A percentile compares a stretch with the other conserved stretches of the same genome.
Evolutionary conservation across 179 eudicot genomes (phyloP).

Genomic region (Beta macrorhiza): DNA sequence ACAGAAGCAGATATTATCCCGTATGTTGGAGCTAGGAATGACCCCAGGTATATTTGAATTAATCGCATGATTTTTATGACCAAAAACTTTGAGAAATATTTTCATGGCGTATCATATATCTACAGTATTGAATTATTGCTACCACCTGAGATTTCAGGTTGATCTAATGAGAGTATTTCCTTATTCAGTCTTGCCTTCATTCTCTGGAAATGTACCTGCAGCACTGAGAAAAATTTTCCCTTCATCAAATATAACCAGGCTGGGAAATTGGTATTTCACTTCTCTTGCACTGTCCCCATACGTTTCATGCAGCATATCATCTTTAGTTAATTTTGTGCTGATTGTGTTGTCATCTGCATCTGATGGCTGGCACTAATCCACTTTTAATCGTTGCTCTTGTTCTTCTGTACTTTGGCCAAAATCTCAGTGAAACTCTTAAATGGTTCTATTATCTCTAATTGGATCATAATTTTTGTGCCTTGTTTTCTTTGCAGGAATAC

Average conservation of each 20-base stretch:
- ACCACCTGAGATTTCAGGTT: not conserved
- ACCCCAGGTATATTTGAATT: slow-evolving; percentile 66
- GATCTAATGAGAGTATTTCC: slow-evolving; percentile 8
- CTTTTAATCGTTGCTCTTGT: no score
- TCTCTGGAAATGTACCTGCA: slow-evolving; percentile 94
- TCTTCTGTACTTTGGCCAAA: not conserved
- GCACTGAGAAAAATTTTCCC: slow-evolving; percentile 74
- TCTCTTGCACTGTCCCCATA: slow-evolving; percentile 11
- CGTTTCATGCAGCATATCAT: slow-evolving; percentile 2
- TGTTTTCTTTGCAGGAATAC: slow-evolving; percentile 55
- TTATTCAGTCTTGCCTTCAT: slow-evolving; percentile 82
- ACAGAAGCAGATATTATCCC: slow-evolving; percentile 77
- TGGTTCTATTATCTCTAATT: not conserved
- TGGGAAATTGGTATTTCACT: slow-evolving; percentile 76
- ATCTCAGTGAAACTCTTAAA: not conserved
- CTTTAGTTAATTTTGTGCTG: not conserved
- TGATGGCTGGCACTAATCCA: no score
- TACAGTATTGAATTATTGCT: not conserved
- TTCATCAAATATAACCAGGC: slow-evolving; percentile 78
- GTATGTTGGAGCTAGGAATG: slow-evolving; percentile 95
- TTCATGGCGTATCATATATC: not conserved
- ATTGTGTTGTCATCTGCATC: not conserved
- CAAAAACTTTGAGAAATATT: slow-evolving; percentile 1
- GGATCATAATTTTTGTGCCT: slow-evolving; percentile 9
- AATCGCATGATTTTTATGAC: not conserved